Evolutionary conservation across 768 basidiomycete genomes (phyloP), one percentile per base, ranked within the genome.

Genomic region (Chlorophyllum brunneum): DNA sequence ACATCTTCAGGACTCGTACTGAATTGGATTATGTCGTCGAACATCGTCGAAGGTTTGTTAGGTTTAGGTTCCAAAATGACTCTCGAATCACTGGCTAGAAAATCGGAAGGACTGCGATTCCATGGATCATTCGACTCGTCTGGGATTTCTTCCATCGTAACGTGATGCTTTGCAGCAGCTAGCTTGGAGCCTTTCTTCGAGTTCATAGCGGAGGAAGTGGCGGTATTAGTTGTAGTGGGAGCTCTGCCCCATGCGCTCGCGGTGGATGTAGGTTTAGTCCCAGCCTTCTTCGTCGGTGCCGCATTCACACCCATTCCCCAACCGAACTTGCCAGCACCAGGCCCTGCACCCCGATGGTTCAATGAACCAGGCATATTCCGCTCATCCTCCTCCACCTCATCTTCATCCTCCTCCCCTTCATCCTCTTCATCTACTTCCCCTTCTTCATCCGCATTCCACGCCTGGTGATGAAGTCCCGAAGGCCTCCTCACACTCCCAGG

Each of bases 291-390:
- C 34, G 42, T 16, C 5, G n/a, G 4, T 27, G 42, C 4, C n/a
- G 43, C 16, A n/a, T n/a, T 30, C 22, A 34, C 7, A 15, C 24
- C 24, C n/a, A 6, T 10, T 45, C 40, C 15, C 23, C 5, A 18
- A 16, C 31, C 37, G 27, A 20, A 40, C 10, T 24, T 49, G n/a
- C 16, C 27, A 18, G 27, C 38, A 39, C 16, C 31, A 40, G 48
- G 26, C 10, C 33, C 41, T 23, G 48, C 48, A 22, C 30, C 37
- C 30, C 36, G 27, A 13, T 34, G 16, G 7, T 52, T 52, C 43
- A 52, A 39, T 16, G 51, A 44, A 2, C 51, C 51, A 45, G 51
- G 51, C 42, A 52, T 45, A 16, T 23, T 51, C 51, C 51, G 45
- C 27, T 45, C 39, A 15, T 34, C 41, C 30, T 51, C 40, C 20